Percentiles rank a stretch among this genome's conserved stretches.
Conservation (phyloP, 768 basidiomycete species). For the Xerocomellus amylosporus region DNA sequence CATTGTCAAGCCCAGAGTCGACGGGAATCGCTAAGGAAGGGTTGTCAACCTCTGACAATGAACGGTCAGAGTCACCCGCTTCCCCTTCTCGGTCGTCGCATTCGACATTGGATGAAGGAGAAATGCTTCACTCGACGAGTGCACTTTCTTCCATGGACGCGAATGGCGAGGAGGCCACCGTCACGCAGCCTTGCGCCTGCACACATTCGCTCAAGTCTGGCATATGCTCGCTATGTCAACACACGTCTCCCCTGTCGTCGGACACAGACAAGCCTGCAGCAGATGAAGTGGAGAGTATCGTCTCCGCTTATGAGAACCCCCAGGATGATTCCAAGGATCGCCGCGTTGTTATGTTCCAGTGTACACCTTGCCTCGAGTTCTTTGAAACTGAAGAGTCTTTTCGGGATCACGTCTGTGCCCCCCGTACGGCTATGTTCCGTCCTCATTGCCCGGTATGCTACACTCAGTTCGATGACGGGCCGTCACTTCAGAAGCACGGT, state of each 20-base stretch:
- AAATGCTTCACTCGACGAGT: constrained; percentile 7
- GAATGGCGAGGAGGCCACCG: not conserved
- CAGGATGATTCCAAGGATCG: not conserved
- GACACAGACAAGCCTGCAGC: not conserved
- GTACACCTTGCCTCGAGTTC: constrained; percentile 13
- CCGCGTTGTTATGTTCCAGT: constrained; percentile 1
- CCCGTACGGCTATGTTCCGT: constrained; percentile 5
- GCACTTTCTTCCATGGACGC: not conserved
- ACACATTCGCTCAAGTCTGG: not conserved
- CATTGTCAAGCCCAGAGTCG: not conserved
- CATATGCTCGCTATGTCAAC: constrained; percentile 10
- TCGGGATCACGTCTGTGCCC: constrained; percentile 16
- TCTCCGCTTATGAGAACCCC: not conserved
- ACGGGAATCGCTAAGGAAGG: not conserved
- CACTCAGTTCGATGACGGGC: constrained; percentile 20
- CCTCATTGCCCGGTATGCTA: constrained; percentile 25
- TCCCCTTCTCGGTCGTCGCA: constrained; percentile 4
- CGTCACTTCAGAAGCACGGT: constrained; percentile 16
- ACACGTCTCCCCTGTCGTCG: not conserved
- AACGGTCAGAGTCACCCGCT: not conserved
- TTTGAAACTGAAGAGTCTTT: constrained; percentile 13
- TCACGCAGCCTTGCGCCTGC: not conserved
- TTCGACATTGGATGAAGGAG: constrained; percentile 3
- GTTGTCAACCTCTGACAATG: not conserved
- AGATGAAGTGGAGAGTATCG: not conserved